Base-by-base conservation (phyloP, 1,284 basidiomycete genomes). In the Termitomyces sp. region DNA sequence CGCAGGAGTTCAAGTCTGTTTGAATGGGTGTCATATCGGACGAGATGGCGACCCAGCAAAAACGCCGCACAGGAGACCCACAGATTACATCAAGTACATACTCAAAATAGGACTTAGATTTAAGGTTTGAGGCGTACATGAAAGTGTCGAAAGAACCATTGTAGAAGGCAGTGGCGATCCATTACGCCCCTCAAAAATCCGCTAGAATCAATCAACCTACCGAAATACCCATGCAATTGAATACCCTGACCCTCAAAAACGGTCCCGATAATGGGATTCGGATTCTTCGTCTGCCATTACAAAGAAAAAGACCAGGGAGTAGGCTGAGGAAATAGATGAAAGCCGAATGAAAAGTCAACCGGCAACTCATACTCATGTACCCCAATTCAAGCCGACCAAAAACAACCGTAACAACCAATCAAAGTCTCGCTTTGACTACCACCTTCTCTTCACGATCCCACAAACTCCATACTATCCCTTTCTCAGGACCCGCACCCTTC, bases 391-490 rank as follows among this genome's bases (percentile, higher is more conserved):
- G 12, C 13, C 8, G 30, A 45, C 21, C 21, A 38, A 17, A 24
- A 38, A 34, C n/a, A 17, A n/a, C 24, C 33, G 19, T 19, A 8
- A 36, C 34, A 24, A n/a, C 15, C 17, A 34, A 36, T 42, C 40
- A 47, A 48, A 44, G 51, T 24, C 21, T 19, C 44, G 36, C 26
- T 43, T 54, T 41, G 10, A 17, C 24, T 42, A 36, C 36, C 41
- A 13, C 43, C 30, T 58, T 39, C 40, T 54, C 50, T 41, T 52
- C 54, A 13, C 58, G 46, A 43, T 80, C 77, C 84, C 84, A 86
- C 64, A 86, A 61, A 61, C 81, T 84, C 81, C 84, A 85, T 38
- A 85, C 70, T 38, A 77, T 70, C 1, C 82, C 84, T 46, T 67
- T 73, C 42, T 80, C 74, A 7, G 84, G 78, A n/a, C 73, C 74